Evolutionary conservation across 2,329 filamentous ascomycete species (phyloP), one percentile per base, ranked within the genome.

Genomic region (Stagonosporopsis tanaceti): DNA sequence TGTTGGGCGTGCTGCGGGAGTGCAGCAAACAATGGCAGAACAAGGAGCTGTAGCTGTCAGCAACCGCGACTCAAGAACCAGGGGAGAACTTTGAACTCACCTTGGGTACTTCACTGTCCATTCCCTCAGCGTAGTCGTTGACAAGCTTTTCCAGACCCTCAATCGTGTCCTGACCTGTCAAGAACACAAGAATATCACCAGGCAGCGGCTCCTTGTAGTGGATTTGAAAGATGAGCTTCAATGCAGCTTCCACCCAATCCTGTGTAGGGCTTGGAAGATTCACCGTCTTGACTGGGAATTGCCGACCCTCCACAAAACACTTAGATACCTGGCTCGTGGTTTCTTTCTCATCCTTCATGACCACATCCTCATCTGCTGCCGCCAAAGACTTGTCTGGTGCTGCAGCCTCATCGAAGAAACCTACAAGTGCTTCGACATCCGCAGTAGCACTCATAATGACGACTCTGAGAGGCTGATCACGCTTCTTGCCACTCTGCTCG

Each of bases 391-490:
- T 60, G 14, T 68, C 60, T 2, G 38, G 28, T 4, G 37, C 47
- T 32, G 47, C 28, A n/a, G 56, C 15, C 15, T 62, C 30, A n/a
- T 78, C 77, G 63, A 98, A 97, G 74, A 97, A 98, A 0, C 81
- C 80, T 40, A 86, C 83, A 30, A 98, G 87, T 53, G 85, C 87
- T 59, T 94, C 89, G 56, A 97, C 88, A 74, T 98, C 92, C 35
- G 93, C 92, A 6, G 95, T 99, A 47, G 95, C 95, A 82, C 93
- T 97, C 95, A 99, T 99, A 71, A 98, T 86, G 32, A 97, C 86
- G 3, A 98, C 87, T 75, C 97, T 98, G 53, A 99, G 79, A 1
- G 90, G 88, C 47, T 67, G 55, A 27, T 70, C 65, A 22, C 73
- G 67, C 28, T 89, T 80, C 5, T 90, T 90, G 4, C 90, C 86